phyloP scores from a whole-genome alignment of 2,329 filamentous ascomycete species.

The Fusarium pininemorale region DNA sequence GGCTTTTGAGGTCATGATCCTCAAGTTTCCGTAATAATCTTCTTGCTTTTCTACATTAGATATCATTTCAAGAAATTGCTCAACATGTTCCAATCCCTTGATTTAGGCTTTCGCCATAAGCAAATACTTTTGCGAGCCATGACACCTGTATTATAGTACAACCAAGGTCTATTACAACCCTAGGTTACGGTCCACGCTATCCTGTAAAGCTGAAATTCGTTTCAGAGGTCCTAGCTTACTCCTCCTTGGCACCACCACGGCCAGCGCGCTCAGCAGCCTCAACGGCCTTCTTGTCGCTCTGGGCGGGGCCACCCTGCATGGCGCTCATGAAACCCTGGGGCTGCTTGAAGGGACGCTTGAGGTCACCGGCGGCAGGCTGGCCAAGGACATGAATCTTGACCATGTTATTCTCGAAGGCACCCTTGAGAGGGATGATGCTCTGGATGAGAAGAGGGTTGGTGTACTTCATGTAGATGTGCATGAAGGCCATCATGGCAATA shows the following conservation, averaged over 20 bases:
- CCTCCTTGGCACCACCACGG: constrained; percentile 76
- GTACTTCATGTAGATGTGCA: constrained; percentile 99
- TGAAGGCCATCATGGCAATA: constrained; percentile 96
- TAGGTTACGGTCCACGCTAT: constrained; percentile 10
- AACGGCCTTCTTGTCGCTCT: constrained; percentile 92
- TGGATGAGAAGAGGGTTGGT: constrained; percentile 99
- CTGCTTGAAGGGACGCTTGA: constrained; percentile 96
- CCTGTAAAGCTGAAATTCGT: constrained; percentile 4
- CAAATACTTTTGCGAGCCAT: constrained; percentile 21
- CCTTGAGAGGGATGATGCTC: constrained; percentile 97
- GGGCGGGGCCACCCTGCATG: constrained; percentile 76
- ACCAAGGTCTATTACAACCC: constrained; percentile 18
- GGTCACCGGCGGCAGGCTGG: constrained; percentile 84
- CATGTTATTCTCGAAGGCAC: constrained; percentile 92
- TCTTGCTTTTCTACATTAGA: not conserved
- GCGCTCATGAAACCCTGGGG: constrained; percentile 83
- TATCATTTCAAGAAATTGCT: not conserved
- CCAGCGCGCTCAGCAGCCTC: constrained; percentile 81
- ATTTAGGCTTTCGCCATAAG: not conserved
- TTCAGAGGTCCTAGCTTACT: constrained; percentile 56
- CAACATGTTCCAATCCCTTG: not conserved
- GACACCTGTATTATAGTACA: constrained; percentile 32
- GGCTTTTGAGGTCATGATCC: not conserved
- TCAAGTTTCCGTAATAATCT: not conserved
- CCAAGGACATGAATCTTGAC: constrained; percentile 95